A percentile compares a stretch with the other conserved stretches of the same genome.
phyloP scores from a whole-genome alignment of 768 basidiomycete species.

The Xerocomellus dryophilus region DNA sequence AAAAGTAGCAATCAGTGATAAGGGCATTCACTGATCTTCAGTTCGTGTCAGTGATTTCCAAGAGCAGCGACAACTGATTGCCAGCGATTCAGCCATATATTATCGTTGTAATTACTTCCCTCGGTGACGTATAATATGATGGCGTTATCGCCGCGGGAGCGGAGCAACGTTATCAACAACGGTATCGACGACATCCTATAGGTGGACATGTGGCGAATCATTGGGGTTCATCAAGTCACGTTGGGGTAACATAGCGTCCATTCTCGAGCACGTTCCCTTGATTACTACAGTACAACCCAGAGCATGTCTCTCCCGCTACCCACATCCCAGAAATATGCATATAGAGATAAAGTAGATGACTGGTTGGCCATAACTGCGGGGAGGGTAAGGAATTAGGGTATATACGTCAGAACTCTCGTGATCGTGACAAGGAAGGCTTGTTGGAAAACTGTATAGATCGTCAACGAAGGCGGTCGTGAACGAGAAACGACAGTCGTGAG shows the following conservation, averaged over 20 bases:
- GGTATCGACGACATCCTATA: neutral
- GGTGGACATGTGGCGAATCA: neutral
- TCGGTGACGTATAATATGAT: too few relatives aligned
- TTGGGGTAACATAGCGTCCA: constrained; percentile 1
- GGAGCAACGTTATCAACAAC: too few relatives aligned
- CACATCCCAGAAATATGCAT: constrained; percentile 8
- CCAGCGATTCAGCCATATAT: too few relatives aligned
- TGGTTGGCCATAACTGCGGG: constrained; percentile 11
- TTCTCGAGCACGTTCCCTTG: constrained; percentile 10
- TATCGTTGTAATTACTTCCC: too few relatives aligned
- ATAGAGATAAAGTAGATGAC: constrained; percentile 20
- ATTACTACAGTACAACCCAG: constrained; percentile 13
- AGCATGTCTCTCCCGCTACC: neutral
- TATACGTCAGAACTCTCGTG: constrained; percentile 11
- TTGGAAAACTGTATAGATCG: neutral
- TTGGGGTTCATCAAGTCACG: neutral
- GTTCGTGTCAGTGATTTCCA: too few relatives aligned
- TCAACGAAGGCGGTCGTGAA: constrained; percentile 15
- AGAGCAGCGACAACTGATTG: too few relatives aligned
- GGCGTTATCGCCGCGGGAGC: too few relatives aligned
- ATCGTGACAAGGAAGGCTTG: neutral
- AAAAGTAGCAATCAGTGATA: too few relatives aligned
- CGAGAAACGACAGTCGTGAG: constrained; percentile 8
- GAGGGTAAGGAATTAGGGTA: neutral
- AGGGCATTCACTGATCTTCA: too few relatives aligned